Evolutionary conservation across 169 alveolate species (phyloP), one percentile per base, ranked within the genome.

Genomic region (Plasmodium blacklocki): DNA sequence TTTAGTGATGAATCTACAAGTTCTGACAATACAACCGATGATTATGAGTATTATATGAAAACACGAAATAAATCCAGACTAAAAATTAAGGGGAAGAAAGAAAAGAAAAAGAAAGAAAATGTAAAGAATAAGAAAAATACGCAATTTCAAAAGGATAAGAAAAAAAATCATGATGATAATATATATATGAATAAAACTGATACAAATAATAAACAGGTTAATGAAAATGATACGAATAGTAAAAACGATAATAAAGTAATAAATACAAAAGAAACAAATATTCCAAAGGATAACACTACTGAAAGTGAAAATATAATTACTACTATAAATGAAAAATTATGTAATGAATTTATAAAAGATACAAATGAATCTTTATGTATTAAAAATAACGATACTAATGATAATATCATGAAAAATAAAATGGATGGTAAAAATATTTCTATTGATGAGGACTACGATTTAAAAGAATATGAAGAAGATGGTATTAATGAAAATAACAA

Each of bases 21-120:
- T 18, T 49, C 58, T 6, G 74, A 78, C 15, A 59, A 11, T 2
- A 64, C 76, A 58, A 64, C 89, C 19, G 76, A 66, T 59, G 89
- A 78, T 59, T 45, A 64, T 49, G 39, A 26, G 14, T 60, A 19
- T 21, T 50, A 45, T 50, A 39, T 3, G 50, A 74, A 19, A 50
- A 66, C 3, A 68, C 9, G 63, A 15, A 70, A 83, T 32, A 73
- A 62, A 39, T 26, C 23, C 18, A 19, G 43, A 59, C 43, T 9
- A 50, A 11, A 74, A 59, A 74, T 21, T 11, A 15, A 15, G 19
- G 18, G 59, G 29, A 11, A 15, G n/a, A 29, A 11, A 47, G 39
- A 62, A 19, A 21, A 43, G 58, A 73, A 21, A 8, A 80, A 68
- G 73, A 66, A 39, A 21, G n/a, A 50, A 39, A 39, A 6, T 39